Evolutionary conservation across 2,329 filamentous ascomycete genomes (phyloP), one percentile per base, ranked within the genome.

Genomic region (Fusarium circinatum): DNA sequence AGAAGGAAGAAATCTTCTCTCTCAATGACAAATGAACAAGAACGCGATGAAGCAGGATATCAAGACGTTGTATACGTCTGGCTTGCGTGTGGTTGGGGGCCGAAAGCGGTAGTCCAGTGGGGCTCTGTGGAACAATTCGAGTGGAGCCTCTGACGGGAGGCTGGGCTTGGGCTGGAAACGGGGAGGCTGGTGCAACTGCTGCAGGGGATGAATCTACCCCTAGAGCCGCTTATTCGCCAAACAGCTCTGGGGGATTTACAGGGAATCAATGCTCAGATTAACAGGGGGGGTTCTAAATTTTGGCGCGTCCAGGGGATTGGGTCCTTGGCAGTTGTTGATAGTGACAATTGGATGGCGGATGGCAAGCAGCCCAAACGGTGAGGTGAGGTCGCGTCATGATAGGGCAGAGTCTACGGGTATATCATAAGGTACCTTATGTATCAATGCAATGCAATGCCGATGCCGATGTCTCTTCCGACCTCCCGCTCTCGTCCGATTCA

Each of bases 31-130:
- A 63, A 62, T 60, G 64, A 64, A 62, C 12, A 44, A 24, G 30
- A 58, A 57, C 57, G 64, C 55, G 64, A 70, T 68, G 58, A 70
- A 74, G 75, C 61, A 63, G 74, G 74, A 76, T 76, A 73, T 70
- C 62, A 56, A 76, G 68, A 69, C 62, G 75, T 72, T 77, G 74
- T 77, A 76, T 75, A 77, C 73, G 59, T 64, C 68, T 67, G 65
- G 75, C 74, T 78, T 78, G 73, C 70, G 77, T 75, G 78, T 78
- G 78, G 78, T 79, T 79, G 78, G 78, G 76, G 66, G 47, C 77
- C 65, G 76, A 78, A 78, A 68, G 66, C 69, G 69, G 76, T 75
- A 78, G 63, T 67, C 45, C 45, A 58, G 76, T 75, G 76, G 77
- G 70, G 59, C 74, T 34, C 47, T 38, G 62, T 75, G 72, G 68